Percentiles rank a stretch among this genome's conserved stretches.
Conservation (phyloP, 2,329 filamentous ascomycete species). For the Sporothrix dimorphospora region DNA sequence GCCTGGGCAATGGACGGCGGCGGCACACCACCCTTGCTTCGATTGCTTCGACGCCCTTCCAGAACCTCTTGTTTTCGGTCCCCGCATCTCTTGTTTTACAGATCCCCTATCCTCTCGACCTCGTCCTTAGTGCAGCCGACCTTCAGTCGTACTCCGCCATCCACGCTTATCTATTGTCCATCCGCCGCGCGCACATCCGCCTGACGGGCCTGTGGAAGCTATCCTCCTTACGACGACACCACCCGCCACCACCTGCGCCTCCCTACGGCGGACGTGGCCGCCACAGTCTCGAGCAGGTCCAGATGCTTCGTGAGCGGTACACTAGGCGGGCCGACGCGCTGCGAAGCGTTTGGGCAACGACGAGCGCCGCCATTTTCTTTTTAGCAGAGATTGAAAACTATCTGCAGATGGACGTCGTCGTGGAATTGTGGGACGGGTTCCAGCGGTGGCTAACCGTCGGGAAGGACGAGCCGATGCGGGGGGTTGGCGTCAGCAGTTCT, state of each 20-base stretch:
- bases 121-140: slow-evolving; percentile 80
- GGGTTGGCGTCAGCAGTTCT: not conserved
- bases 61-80: slow-evolving; percentile 79
- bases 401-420: slow-evolving; percentile 86
- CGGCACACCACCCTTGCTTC: not conserved
- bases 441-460: slow-evolving; percentile 69
- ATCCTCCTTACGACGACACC: slow-evolving; percentile 73
- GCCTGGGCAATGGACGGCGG: not conserved
- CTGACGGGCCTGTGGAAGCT: slow-evolving; percentile 87
- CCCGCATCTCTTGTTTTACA: slow-evolving; percentile 72
- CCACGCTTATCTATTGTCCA: slow-evolving; percentile 82
- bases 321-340: slow-evolving; percentile 67
- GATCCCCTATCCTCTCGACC: slow-evolving; percentile 77
- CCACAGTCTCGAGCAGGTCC: slow-evolving; percentile 45
- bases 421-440: slow-evolving; percentile 79
- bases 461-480: slow-evolving; percentile 38
- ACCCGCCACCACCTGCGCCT: slow-evolving; percentile 71
- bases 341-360: slow-evolving; percentile 87
- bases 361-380: slow-evolving; percentile 85
- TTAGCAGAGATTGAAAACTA: slow-evolving; percentile 86
- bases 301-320: slow-evolving; percentile 65
- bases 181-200: slow-evolving; percentile 82
- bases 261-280: slow-evolving; percentile 60
- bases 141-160: slow-evolving; percentile 80
- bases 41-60: slow-evolving; percentile 64